Evolutionary conservation across 495 filamentous ascomycete species (phyloP).

Genomic region (Penicillium silybi): DNA sequence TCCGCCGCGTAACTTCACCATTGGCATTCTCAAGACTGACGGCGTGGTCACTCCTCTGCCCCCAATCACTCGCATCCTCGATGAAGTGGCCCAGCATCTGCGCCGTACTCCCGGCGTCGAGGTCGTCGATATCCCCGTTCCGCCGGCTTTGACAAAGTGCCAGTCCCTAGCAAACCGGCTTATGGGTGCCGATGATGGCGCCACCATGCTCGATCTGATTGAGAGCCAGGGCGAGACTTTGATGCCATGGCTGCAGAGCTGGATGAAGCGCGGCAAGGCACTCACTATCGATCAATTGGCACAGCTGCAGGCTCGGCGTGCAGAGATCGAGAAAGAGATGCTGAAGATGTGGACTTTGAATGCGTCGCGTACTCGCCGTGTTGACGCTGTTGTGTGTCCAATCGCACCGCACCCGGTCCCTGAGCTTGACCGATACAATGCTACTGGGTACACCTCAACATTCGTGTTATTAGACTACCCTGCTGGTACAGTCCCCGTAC

Average conservation of each 20-base stretch:
- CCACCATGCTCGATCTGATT: slow-evolving; percentile 51
- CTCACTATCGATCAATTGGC: slow-evolving; percentile 41
- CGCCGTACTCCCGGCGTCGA: slow-evolving; percentile 41
- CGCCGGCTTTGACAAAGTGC: slow-evolving; percentile 45
- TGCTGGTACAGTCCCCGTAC: slow-evolving; percentile 54
- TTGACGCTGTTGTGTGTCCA: slow-evolving; percentile 56
- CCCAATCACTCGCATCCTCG: slow-evolving; percentile 49
- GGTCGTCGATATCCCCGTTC: slow-evolving; percentile 50
- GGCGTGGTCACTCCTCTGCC: slow-evolving; percentile 56
- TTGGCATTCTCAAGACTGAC: slow-evolving; percentile 57
- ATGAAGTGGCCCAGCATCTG: slow-evolving; percentile 46
- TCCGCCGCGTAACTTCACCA: slow-evolving; percentile 31
- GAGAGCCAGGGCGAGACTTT: slow-evolving; percentile 52
- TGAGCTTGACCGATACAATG: slow-evolving; percentile 59
- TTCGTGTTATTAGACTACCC: slow-evolving; percentile 62
- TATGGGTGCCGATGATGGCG: slow-evolving; percentile 53
- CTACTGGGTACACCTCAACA: slow-evolving; percentile 55
- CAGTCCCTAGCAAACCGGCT: slow-evolving; percentile 53
- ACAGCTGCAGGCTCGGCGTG: slow-evolving; percentile 47
- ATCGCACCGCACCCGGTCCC: slow-evolving; percentile 61
- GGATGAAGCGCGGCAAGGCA: slow-evolving; percentile 41
- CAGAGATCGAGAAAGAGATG: slow-evolving; percentile 50
- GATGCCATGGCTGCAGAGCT: slow-evolving; percentile 53
- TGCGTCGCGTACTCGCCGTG: slow-evolving; percentile 19
- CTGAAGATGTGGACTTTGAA: slow-evolving; percentile 49